Conservation (phyloP, 768 basidiomycete species). For the Pholiota molesta region DNA sequence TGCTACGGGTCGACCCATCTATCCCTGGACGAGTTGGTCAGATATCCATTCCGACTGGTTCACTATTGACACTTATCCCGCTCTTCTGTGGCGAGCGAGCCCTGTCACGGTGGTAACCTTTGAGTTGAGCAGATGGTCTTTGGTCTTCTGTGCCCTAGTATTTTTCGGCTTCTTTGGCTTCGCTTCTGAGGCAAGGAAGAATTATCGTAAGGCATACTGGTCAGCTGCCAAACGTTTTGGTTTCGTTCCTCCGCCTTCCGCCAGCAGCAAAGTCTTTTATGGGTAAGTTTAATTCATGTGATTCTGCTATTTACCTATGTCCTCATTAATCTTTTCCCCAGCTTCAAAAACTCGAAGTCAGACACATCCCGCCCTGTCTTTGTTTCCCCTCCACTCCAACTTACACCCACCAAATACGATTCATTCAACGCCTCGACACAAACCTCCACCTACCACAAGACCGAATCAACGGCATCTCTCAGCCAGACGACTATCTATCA, state of each 20-base stretch:
- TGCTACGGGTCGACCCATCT: constrained; percentile 13
- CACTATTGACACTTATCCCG: constrained; percentile 14
- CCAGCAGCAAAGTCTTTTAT: no score
- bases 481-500: no score
- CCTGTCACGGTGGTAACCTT: constrained; percentile 20
- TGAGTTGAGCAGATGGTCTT: constrained; percentile 38
- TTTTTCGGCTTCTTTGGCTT: constrained; percentile 70
- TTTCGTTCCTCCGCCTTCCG: not conserved
- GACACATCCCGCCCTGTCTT: no score
- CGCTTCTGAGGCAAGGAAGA: constrained; percentile 53
- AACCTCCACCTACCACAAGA: no score
- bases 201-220: constrained; percentile 35
- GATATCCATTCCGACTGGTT: constrained; percentile 34
- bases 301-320: no score
- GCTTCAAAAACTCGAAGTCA: no score
- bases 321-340: no score
- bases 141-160: constrained; percentile 43
- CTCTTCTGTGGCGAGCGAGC: constrained; percentile 38
- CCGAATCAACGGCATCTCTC: no score
- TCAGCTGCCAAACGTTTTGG: not conserved
- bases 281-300: no score
- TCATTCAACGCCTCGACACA: no score
- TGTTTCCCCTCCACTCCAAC: no score
- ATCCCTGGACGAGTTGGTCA: constrained; percentile 35
- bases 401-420: no score